phyloP scores from a whole-genome alignment of 1,139 yeast species.

The Yarrowia galli region DNA sequence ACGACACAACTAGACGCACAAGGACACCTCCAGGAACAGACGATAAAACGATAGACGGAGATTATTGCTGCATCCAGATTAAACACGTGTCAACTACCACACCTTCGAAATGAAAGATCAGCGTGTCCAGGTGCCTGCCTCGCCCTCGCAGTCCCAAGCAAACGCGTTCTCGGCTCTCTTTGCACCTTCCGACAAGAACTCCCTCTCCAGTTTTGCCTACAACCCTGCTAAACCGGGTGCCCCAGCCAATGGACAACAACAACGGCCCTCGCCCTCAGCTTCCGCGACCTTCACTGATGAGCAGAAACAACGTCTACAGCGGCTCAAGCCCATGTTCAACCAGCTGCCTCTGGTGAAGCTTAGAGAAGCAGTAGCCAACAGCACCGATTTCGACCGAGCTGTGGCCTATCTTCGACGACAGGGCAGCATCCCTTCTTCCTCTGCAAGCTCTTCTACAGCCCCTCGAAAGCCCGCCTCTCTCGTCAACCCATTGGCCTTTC shows the following conservation, averaged over 20 bases:
- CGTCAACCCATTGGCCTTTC: conserved; percentile 27
- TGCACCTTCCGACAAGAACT: conserved; percentile 23
- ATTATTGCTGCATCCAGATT: neutral
- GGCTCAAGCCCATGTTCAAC: conserved; percentile 38
- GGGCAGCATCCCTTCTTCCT: conserved; percentile 10
- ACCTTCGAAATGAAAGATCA: conserved; percentile 14
- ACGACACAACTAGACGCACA: conserved; percentile 2
- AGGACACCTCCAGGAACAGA: neutral
- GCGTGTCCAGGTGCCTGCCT: conserved; percentile 32
- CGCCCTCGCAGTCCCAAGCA: conserved; percentile 14
- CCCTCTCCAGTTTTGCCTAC: conserved; percentile 35
- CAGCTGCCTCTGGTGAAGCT: conserved; percentile 35
- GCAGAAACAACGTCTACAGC: conserved; percentile 30
- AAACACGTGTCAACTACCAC: neutral
- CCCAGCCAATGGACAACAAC: conserved; percentile 4
- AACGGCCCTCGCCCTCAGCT: neutral
- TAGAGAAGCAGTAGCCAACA: conserved; percentile 30
- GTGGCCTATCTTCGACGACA: conserved; percentile 35
- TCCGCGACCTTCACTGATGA: conserved; percentile 12
- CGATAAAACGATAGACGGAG: neutral
- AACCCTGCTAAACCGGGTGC: neutral
- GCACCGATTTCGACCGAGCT: conserved; percentile 26
- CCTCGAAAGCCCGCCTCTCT: conserved; percentile 9
- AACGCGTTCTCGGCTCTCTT: conserved; percentile 36
- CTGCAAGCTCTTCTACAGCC: neutral